Conservation (phyloP, 2,329 filamentous ascomycete genomes). For the Helminthosporium solani region DNA sequence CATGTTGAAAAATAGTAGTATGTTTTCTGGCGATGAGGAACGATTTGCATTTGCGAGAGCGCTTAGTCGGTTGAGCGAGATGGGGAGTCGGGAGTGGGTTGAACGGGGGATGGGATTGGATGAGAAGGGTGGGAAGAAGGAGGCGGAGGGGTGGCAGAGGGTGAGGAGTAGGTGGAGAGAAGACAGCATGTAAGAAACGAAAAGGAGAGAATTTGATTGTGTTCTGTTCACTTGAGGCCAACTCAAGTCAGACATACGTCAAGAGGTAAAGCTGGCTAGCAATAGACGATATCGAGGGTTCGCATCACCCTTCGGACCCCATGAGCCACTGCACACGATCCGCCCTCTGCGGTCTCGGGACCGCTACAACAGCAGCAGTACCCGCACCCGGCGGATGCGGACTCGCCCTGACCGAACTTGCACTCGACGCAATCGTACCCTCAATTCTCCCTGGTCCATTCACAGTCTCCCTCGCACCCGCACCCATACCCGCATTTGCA, state of each 20-base stretch:
- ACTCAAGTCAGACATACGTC: background rate
- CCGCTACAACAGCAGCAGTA: background rate
- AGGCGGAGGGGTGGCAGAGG: conserved; percentile 66
- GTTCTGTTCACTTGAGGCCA: background rate
- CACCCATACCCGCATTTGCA: background rate
- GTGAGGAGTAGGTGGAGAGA: conserved; percentile 66
- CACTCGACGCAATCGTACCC: background rate
- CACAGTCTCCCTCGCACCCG: too few relatives aligned
- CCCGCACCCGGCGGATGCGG: background rate
- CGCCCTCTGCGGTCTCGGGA: conserved; percentile 1
- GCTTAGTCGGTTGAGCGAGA: conserved; percentile 79
- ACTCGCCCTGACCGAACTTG: background rate
- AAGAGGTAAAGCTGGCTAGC: background rate
- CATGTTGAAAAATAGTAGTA: conserved; percentile 77
- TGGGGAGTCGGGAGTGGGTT: conserved; percentile 94
- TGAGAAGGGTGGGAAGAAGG: conserved; percentile 62
- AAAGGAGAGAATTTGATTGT: background rate
- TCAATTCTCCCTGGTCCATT: background rate
- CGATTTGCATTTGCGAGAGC: conserved; percentile 93
- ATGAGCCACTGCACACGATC: conserved; percentile 39
- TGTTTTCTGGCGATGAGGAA: conserved; percentile 95
- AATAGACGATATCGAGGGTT: background rate
- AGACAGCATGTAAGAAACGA: conserved; percentile 30
- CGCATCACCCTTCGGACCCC: conserved; percentile 29
- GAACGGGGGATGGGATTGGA: conserved; percentile 72